phyloP scores from a whole-genome alignment of 768 basidiomycete species.

The Panaeolus papilionaceus region DNA sequence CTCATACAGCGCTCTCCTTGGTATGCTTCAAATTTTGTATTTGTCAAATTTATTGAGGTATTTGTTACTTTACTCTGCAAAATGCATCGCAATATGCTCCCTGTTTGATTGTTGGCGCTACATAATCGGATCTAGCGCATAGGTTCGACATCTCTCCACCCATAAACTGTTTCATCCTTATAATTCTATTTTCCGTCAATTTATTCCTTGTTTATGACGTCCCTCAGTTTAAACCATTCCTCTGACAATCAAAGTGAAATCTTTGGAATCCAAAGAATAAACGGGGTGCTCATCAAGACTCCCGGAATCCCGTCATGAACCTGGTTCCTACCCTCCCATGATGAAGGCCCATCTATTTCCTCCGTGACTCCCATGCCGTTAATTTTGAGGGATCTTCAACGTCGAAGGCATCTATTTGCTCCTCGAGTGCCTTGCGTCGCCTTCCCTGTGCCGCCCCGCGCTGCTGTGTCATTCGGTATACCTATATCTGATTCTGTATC shows the following conservation, averaged over 20 bases:
- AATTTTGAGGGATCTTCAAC: constrained; percentile 11
- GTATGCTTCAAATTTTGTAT: neutral
- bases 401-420: constrained; percentile 8
- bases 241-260: constrained; percentile 3
- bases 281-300: neutral
- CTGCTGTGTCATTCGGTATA: neutral
- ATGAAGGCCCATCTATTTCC: constrained; percentile 9
- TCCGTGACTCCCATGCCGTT: constrained; percentile 13
- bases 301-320: constrained; percentile 4
- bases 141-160: neutral
- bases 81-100: neutral
- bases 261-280: constrained; percentile 10
- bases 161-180: constrained; percentile 7
- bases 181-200: constrained; percentile 10
- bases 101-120: constrained; percentile 4
- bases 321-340: neutral
- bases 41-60: neutral
- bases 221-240: constrained; percentile 6
- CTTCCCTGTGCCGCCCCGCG: constrained; percentile 2
- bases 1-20: constrained; percentile 3
- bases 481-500: neutral
- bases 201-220: neutral
- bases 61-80: neutral
- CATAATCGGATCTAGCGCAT: constrained; percentile 5
- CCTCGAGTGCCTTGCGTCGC: constrained; percentile 2